Percentiles rank a stretch among this genome's conserved stretches.
phyloP scores from a whole-genome alignment of 257 asterid species.

The Verbena officinalis region DNA sequence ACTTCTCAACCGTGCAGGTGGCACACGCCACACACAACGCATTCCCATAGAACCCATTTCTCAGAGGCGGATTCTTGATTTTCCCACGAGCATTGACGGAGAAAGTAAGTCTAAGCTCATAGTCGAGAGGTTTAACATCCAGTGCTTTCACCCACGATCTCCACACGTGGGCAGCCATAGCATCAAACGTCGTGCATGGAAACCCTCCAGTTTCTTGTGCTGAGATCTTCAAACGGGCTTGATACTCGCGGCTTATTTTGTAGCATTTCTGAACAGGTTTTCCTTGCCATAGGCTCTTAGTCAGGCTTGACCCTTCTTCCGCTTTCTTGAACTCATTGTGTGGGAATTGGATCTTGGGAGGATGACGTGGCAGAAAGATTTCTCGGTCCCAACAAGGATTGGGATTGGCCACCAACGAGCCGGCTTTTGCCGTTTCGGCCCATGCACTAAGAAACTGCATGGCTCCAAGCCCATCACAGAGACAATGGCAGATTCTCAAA shows the following conservation, averaged over 20 bases:
- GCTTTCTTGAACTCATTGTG: constrained; percentile 67
- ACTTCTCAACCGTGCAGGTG: constrained; percentile 50
- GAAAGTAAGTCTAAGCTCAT: constrained; percentile 76
- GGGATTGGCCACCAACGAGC: constrained; percentile 48
- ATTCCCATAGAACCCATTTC: constrained; percentile 79
- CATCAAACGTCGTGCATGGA: constrained; percentile 70
- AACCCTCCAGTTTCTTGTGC: constrained; percentile 45
- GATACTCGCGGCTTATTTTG: constrained; percentile 56
- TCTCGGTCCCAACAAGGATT: constrained; percentile 83
- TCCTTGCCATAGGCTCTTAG: constrained; percentile 54
- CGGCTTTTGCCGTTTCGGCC: constrained; percentile 69
- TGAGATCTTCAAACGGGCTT: constrained; percentile 50
- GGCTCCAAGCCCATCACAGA: constrained; percentile 92
- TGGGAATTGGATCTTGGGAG: constrained; percentile 53
- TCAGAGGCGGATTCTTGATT: constrained; percentile 54
- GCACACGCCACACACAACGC: constrained; percentile 84
- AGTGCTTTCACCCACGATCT: constrained; percentile 77
- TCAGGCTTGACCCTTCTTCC: constrained; percentile 54
- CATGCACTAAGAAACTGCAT: constrained; percentile 84
- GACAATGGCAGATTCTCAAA: constrained; percentile 79
- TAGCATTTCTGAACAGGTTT: constrained; percentile 77
- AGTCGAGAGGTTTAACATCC: constrained; percentile 54
- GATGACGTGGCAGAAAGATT: constrained; percentile 59
- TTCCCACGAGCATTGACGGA: constrained; percentile 75
- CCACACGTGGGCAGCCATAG: constrained; percentile 92